Base-by-base conservation (phyloP, 2,329 filamentous ascomycete genomes). In the Diaporthe sp. region DNA sequence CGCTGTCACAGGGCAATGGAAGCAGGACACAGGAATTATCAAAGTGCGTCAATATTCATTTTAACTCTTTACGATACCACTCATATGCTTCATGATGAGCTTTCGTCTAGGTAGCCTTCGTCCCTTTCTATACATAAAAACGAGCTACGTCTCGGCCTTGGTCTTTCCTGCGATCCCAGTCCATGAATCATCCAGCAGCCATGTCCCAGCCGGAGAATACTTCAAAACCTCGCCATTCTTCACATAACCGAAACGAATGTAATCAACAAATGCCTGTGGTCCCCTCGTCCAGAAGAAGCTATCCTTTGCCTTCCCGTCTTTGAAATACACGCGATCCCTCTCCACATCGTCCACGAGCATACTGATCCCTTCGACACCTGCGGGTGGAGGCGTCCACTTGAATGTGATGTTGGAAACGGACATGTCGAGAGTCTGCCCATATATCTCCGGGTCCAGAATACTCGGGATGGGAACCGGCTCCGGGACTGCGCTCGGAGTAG, bases 291-390 rank as follows among this genome's bases (percentile, higher is more conserved):
- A 77, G 8, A 73, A 72, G 47, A 78, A 76, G 19, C 40, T 57
- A 25, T 68, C 75, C 12, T 64, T 57, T 6, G 5, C 45, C 15
- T 57, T 54, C 1, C 50, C 64, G 12, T 74, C 71, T 13, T 47
- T n/a, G 76, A 93, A 93, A 81, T 92, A 96, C 8, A 89, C 89
- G n/a, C 93, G 86, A 81, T 92, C 95, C 40, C 94, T 87, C 83
- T 97, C 95, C 0, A 97, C 94, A 78, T 97, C 95, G 79, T 97
- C 97, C 76, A 97, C 93, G 0, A 97, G 85, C 30, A 97, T 89
- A 80, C 92, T 95, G 74, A 97, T 89, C 12, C 94, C 94, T 78
- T 96, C 93, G 77, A 92, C 95, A 28, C 87, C 84, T 10, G 86
- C 83, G 76, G 84, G 84, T 4, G 85, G 84, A 28, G 86, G 86